Conservation (phyloP, 305 asterid species). For the Coffea humblotiana region DNA sequence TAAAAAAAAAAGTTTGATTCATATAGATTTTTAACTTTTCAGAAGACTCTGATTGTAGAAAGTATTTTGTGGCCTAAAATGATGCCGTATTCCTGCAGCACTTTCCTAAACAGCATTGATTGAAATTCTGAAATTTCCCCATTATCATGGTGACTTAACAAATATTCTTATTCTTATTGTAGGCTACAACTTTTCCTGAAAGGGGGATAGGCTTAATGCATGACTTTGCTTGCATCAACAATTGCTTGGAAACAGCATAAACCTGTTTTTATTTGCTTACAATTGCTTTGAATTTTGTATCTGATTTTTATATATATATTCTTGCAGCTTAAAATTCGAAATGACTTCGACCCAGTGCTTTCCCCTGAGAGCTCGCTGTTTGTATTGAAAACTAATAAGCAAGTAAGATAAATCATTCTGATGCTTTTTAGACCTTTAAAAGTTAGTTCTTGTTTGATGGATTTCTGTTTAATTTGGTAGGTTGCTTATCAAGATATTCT, state of each 20-base stretch:
- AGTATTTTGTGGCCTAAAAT: background rate
- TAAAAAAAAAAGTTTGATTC: background rate
- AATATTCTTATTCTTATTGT: background rate
- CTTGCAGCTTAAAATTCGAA: conserved; percentile 94
- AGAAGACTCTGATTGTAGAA: background rate
- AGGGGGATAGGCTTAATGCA: background rate
- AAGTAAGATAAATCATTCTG: conserved; percentile 51
- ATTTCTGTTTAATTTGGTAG: conserved; percentile 39
- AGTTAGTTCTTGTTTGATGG: conserved; percentile 20
- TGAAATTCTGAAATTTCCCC: background rate
- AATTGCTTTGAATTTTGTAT: background rate
- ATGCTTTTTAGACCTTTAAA: conserved; percentile 14
- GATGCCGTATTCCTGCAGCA: background rate
- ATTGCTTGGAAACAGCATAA: background rate
- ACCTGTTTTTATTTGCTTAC: background rate
- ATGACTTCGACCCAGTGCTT: conserved; percentile 97
- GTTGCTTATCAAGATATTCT: conserved; percentile 92
- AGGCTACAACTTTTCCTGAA: background rate
- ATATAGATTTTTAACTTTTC: background rate
- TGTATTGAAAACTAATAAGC: conserved; percentile 85
- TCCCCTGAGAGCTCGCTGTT: conserved; percentile 98
- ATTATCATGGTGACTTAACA: background rate
- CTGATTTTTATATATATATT: conserved; percentile 12
- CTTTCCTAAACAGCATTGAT: background rate
- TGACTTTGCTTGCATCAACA: background rate